Percentiles rank a stretch among this genome's conserved stretches.
Evolutionary conservation across 331 rosid species (phyloP).

Genomic region (Pyrus hybrid): DNA sequence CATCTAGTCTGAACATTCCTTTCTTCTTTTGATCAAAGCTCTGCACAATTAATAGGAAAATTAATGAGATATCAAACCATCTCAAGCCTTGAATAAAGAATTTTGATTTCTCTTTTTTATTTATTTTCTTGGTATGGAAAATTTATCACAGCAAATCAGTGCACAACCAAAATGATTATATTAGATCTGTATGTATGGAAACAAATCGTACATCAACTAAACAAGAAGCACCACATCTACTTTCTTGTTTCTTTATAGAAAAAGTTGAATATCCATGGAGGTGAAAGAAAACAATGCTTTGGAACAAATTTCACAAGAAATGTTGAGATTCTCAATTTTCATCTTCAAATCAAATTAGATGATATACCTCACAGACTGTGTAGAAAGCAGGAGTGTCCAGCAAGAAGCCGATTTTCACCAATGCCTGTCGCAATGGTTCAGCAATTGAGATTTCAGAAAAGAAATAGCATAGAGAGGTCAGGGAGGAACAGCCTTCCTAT

Average conservation of each 20-base stretch:
- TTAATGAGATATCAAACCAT: neutral
- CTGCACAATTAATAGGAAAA: slow-evolving; percentile 36
- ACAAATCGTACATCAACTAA: neutral
- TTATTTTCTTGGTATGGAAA: no score
- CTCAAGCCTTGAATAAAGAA: neutral
- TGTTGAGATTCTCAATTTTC: neutral
- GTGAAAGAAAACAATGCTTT: neutral
- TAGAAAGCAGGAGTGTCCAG: slow-evolving; percentile 90
- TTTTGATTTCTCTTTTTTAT: neutral
- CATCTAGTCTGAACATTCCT: slow-evolving; percentile 62
- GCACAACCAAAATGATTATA: no score
- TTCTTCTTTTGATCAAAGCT: slow-evolving; percentile 84
- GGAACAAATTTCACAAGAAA: neutral
- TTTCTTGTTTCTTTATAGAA: neutral
- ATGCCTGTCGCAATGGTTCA: slow-evolving; percentile 41
- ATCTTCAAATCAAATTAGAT: slow-evolving; percentile 2
- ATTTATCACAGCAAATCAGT: no score
- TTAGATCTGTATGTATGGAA: neutral
- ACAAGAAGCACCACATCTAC: neutral
- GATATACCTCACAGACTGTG: slow-evolving; percentile 70
- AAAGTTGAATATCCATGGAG: neutral
- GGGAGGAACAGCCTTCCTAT: neutral
- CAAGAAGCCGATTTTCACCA: slow-evolving; percentile 66
- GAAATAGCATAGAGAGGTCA: neutral
- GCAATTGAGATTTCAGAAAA: neutral